Evolutionary conservation across 495 filamentous ascomycete genomes (phyloP), one percentile per base, ranked within the genome.

Genomic region (Usnea hakonensis): DNA sequence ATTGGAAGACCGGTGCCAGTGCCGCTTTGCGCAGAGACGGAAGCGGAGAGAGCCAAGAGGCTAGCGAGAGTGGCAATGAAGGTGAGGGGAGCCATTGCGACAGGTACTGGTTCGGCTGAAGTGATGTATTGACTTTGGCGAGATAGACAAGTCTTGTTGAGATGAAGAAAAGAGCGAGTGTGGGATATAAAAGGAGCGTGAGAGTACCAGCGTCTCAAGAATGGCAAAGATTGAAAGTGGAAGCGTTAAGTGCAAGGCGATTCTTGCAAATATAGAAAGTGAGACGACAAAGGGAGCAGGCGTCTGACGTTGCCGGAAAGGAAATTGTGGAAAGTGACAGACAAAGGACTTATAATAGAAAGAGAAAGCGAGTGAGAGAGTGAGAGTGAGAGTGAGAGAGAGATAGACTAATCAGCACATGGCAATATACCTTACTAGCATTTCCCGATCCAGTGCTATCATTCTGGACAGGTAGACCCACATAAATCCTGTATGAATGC

Each of bases 31-130:
- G 63, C 57, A 16, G 36, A 19, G 58, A 38, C 38, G 36, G 58
- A 50, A n/a, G 56, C 5, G 17, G 52, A 36, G 53, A 62, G 30
- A 36, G 38, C 38, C 58, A 68, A 41, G 62, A 56, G 26, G 53
- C 55, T 28, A n/a, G 55, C 21, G 40, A 64, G 53, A 28, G 61
- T 37, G 50, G 48, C 40, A 2, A 63, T 19, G 55, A 52, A 21
- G 32, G 48, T 55, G 63, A 57, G 26, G 7, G 28, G 55, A 19
- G 48, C 19, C 55, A 61, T 65, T 57, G 57, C 52, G 13, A 33
- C 30, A 17, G 50, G 30, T 64, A 52, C 33, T 14, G 9, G 4
- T n/a, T 33, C 2, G 14, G 23, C 33, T 50, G 58, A 28, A 28
- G 0, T 28, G 13, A 8, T 2, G 14, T n/a, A n/a, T 55, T 60